Evolutionary conservation across 352 stramenopile genomes (phyloP).

Genomic region (Phytopythium helicoides): DNA sequence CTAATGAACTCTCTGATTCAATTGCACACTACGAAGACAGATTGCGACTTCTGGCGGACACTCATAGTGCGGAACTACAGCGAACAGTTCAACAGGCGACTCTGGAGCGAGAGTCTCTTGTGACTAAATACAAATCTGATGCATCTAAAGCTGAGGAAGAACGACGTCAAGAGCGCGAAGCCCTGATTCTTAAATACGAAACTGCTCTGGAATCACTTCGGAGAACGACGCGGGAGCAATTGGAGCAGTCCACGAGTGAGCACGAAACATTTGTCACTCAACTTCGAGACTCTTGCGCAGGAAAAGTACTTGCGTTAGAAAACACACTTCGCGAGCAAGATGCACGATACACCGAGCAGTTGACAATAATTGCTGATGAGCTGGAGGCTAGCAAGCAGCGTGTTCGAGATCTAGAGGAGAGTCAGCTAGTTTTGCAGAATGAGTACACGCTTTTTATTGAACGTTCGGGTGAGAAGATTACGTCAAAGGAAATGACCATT

Average conservation of each 20-base stretch:
- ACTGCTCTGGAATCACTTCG: constrained; percentile 43
- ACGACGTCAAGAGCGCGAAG: constrained; percentile 12
- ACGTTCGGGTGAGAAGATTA: constrained; percentile 16
- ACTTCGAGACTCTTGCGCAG: constrained; percentile 40
- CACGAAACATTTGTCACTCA: constrained; percentile 30
- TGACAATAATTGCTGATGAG: constrained; percentile 15
- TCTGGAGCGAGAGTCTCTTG: constrained; percentile 13
- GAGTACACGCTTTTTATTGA: constrained; percentile 15
- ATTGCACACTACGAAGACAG: constrained; percentile 19
- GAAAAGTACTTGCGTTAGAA: constrained; percentile 40
- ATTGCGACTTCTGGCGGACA: constrained; percentile 9
- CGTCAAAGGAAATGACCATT: constrained; percentile 40
- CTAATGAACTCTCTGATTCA: constrained; percentile 20
- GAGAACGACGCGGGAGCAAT: constrained; percentile 25
- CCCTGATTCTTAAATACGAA: constrained; percentile 42
- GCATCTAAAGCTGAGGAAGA: constrained; percentile 20
- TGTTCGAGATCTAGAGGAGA: constrained; percentile 23
- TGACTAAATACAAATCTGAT: constrained; percentile 24
- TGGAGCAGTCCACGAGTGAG: constrained; percentile 23
- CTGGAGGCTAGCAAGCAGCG: constrained; percentile 17
- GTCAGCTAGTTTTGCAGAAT: constrained; percentile 9
- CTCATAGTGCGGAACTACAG: constrained; percentile 14
- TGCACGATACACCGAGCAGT: constrained; percentile 20
- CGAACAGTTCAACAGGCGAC: constrained; percentile 10
- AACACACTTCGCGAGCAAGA: constrained; percentile 44